Evolutionary conservation across 768 basidiomycete species (phyloP), one percentile per base, ranked within the genome.

Genomic region (Piloderma croceum): DNA sequence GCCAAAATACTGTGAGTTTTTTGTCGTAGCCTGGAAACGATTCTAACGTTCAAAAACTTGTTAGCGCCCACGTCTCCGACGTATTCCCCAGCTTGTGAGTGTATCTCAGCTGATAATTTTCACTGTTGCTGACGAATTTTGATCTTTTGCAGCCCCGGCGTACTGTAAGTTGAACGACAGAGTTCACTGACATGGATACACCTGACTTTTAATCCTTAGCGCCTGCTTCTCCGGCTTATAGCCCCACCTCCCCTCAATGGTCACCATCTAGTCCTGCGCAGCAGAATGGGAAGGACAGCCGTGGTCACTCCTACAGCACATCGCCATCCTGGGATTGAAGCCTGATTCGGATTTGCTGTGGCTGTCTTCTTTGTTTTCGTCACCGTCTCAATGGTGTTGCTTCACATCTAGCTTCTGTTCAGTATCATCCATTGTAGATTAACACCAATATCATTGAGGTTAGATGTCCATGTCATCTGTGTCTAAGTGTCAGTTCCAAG

Each of bases 11-110:
- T 90, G 89, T 90, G 63, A 48, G 87, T 70, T 4, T 9, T 5
- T 18, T 1, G 18, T 36, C 17, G 18, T 10, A 27, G 7, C 1
- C 18, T 3, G 19, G 21, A 36, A 15, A 32, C 15, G 41, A n/a
- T 21, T 24, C 6, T 15, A 34, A 35, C 25, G 5, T 41, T 39
- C 6, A 3, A 49, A 56, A 36, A 45, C 46, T 42, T 15, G 34
- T 5, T 49, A 90, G 88, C 88, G 43, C 88, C 88, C 12, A 87
- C 88, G 6, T 90, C 88, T 4, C 88, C 88, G 2, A 76, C 86
- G 3, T 91, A 90, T 69, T 89, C 88, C 34, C 88, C 88, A 52
- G 83, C 86, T 41, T 90, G 83, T 88, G 60, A 74, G 84, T 76
- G 10, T 23, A 34, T 29, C 5, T 10, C 7, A 45, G 15, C 3